Evolutionary conservation across 768 basidiomycete species (phyloP), one percentile per base, ranked within the genome.

Genomic region (Amanita muscaria): DNA sequence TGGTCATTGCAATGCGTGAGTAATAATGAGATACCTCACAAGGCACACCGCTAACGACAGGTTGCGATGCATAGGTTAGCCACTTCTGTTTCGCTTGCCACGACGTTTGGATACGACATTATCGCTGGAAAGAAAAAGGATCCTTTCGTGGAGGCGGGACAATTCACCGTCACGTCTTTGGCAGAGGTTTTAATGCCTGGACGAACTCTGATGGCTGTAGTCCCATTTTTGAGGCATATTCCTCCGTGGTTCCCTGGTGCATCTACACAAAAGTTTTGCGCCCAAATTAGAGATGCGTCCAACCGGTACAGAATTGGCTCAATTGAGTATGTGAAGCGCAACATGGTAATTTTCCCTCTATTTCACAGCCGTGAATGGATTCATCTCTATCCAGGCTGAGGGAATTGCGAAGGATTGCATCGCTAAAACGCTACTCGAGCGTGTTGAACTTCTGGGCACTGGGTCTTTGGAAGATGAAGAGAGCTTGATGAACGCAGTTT

Each of bases 211-310:
- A 30, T 44, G 21, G 33, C 32, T 22, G 19, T 36, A 5, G n/a
- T 36, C 4, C 43, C 43, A 8, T 44, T 44, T 23, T 25, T 44
- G 22, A 36, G 34, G 12, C 23, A 44, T 16, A 27, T 44, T 7
- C 43, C 43, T 1, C 43, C 25, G 5, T 44, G 43, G 43, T 3
- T 44, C 8, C 43, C 43, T 14, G 43, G 43, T 5, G 34, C 43
- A 14, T 12, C 15, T 2, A 36, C 29, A 16, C 43, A 44, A 6
- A 38, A n/a, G 24, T 25, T 36, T 3, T 23, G 31, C n/a, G 34
- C 34, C 5, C 8, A 25, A 9, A 11, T 36, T 2, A 36, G 34
- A 11, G 21, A 36, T 1, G 11, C 18, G 12, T 9, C 15, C 16
- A 15, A 5, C 3, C 15, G 11, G 19, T 36, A 25, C 19, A 27